phyloP scores from a whole-genome alignment of 306 rosid genomes.

The Acacia melanoxylon region DNA sequence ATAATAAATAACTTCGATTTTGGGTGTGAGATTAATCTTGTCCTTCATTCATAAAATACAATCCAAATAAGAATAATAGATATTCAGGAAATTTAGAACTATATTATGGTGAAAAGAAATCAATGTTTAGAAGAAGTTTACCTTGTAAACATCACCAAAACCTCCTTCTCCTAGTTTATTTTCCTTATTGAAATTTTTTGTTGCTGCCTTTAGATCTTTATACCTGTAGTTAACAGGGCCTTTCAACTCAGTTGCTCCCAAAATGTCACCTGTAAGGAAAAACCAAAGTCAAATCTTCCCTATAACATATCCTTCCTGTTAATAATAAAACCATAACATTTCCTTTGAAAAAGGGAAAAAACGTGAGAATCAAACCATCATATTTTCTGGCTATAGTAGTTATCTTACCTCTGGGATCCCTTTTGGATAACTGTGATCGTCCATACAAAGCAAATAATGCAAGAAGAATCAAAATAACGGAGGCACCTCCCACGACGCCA shows the following conservation, averaged over 20 bases:
- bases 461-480: not conserved
- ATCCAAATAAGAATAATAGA: not conserved
- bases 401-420: slow-evolving; percentile 49
- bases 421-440: slow-evolving; percentile 38
- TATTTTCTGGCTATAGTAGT: not conserved
- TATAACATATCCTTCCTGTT: not conserved
- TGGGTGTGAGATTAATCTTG: not conserved
- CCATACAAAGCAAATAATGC: not conserved
- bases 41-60: not conserved
- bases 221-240: not conserved
- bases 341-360: not conserved
- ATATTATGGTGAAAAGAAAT: not conserved
- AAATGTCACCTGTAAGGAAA: not conserved
- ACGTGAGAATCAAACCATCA: not conserved
- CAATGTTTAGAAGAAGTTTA: not conserved
- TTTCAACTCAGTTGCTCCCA: not conserved
- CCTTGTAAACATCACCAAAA: not conserved
- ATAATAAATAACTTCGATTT: not conserved
- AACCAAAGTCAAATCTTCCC: not conserved
- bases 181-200: not conserved
- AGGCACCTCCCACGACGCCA: not conserved
- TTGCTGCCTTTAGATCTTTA: not conserved
- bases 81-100: not conserved
- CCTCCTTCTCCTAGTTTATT: not conserved
- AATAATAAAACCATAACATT: not conserved